phyloP scores from a whole-genome alignment of 352 stramenopile genomes.

The Peronosclerospora sorghi region DNA sequence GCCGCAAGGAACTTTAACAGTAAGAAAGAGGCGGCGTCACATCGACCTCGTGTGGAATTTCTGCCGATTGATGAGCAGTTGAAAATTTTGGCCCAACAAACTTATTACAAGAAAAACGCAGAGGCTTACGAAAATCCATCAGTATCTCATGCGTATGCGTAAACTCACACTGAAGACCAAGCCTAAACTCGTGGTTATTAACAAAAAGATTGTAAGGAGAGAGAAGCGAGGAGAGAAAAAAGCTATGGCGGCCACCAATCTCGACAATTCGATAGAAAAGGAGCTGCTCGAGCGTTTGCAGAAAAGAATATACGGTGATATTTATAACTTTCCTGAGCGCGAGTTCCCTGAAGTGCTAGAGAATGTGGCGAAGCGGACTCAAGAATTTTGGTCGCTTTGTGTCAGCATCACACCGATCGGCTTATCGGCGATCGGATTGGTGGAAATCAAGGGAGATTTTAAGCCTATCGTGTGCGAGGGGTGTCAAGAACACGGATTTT shows the following conservation, averaged over 20 bases:
- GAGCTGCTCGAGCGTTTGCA: conserved; percentile 96
- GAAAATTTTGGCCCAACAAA: conserved; percentile 97
- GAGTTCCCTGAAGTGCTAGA: conserved; percentile 84
- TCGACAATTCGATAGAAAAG: conserved; percentile 94
- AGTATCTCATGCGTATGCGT: too few species aligned
- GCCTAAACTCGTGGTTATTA: conserved; percentile 89
- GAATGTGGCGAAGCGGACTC: too few species aligned
- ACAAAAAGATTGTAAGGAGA: conserved; percentile 92
- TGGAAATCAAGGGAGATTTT: too few species aligned
- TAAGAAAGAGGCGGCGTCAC: conserved; percentile 1
- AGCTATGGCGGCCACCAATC: conserved; percentile 89
- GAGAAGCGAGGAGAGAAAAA: conserved; percentile 95
- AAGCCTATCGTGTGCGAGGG: too few species aligned
- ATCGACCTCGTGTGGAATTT: too few species aligned
- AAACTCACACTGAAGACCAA: too few species aligned
- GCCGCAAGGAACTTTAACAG: conserved; percentile 5
- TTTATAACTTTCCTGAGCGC: too few species aligned
- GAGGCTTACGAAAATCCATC: conserved; percentile 98
- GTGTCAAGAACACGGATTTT: too few species aligned
- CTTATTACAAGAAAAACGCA: conserved; percentile 98
- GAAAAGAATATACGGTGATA: conserved; percentile 95
- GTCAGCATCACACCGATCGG: too few species aligned
- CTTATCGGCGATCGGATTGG: too few species aligned
- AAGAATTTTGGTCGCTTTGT: too few species aligned
- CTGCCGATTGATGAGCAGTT: conserved; percentile 82